Conservation (phyloP, 441 rosid species). For the Gossypium schwendimanii region DNA sequence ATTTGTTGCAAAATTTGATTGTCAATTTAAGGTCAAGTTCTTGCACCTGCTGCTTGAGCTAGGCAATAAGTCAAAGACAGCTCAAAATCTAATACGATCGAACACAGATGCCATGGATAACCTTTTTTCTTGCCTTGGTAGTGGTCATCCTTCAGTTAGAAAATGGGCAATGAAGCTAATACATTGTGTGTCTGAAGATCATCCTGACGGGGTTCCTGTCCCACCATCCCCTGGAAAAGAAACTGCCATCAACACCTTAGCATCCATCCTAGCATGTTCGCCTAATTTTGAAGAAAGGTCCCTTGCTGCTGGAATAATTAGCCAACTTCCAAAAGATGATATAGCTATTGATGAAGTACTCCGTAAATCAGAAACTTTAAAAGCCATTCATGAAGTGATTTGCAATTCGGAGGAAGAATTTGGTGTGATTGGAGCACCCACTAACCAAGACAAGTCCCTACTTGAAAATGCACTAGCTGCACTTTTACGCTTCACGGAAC, state of each 20-base stretch:
- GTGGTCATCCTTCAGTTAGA: conserved; percentile 23
- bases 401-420: conserved; percentile 24
- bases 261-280: conserved; percentile 29
- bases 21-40: conserved; percentile 29
- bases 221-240: conserved; percentile 39
- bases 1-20: conserved; percentile 22
- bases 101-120: conserved; percentile 23
- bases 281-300: conserved; percentile 37
- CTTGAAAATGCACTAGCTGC: conserved; percentile 48
- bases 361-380: conserved; percentile 35
- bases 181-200: conserved; percentile 28
- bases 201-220: conserved; percentile 32
- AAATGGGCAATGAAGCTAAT: conserved; percentile 41
- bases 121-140: conserved; percentile 33
- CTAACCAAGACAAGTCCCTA: conserved; percentile 21
- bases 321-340: conserved; percentile 48
- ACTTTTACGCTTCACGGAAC: conserved; percentile 43
- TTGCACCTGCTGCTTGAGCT: conserved; percentile 42
- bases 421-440: conserved; percentile 13
- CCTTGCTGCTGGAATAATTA: conserved; percentile 44
- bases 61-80: conserved; percentile 31
- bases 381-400: conserved; percentile 44
- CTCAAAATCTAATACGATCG: conserved; percentile 25
- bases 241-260: conserved; percentile 31
- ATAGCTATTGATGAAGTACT: conserved; percentile 36